Percentiles rank a stretch among this genome's conserved stretches.
Conservation (phyloP, 805 yeast species). For the Torulaspora delbrueckii region DNA sequence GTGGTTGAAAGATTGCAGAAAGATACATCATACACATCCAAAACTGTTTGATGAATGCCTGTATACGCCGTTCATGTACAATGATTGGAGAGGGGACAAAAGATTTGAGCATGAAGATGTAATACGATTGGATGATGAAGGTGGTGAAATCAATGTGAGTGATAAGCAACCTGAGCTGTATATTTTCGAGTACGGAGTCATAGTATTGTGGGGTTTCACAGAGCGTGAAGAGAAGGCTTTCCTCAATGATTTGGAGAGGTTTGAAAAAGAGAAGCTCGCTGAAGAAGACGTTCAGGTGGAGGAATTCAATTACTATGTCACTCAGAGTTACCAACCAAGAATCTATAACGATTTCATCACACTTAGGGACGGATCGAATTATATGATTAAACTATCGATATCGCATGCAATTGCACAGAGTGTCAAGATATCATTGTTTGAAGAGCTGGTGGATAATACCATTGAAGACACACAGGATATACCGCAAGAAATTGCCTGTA, state of each 20-base stretch:
- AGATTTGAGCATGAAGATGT: conserved; percentile 42
- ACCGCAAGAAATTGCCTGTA: conserved; percentile 90
- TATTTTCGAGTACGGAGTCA: conserved; percentile 94
- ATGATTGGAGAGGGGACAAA: conserved; percentile 65
- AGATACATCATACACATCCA: conserved; percentile 73
- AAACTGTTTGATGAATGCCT: conserved; percentile 90
- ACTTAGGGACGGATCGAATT: conserved; percentile 78
- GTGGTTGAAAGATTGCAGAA: conserved; percentile 77
- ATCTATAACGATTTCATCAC: conserved; percentile 94
- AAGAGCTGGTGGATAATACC: conserved; percentile 92
- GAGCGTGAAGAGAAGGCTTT: conserved; percentile 78
- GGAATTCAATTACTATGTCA: conserved; percentile 91
- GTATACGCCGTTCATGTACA: conserved; percentile 81
- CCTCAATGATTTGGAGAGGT: conserved; percentile 76
- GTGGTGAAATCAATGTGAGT: conserved; percentile 89
- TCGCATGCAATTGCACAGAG: conserved; percentile 96
- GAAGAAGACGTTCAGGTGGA: conserved; percentile 87
- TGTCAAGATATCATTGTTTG: conserved; percentile 90
- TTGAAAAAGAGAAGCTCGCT: conserved; percentile 87
- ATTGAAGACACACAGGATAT: conserved; percentile 96
- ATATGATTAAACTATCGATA: conserved; percentile 86
- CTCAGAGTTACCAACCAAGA: conserved; percentile 91
- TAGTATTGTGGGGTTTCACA: conserved; percentile 93
- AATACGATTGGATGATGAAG: conserved; percentile 83
- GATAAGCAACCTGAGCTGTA: conserved; percentile 73